Evolutionary conservation across 2,329 filamentous ascomycete genomes (phyloP), one percentile per base, ranked within the genome.

Genomic region (Ophiosphaerella korrae): DNA sequence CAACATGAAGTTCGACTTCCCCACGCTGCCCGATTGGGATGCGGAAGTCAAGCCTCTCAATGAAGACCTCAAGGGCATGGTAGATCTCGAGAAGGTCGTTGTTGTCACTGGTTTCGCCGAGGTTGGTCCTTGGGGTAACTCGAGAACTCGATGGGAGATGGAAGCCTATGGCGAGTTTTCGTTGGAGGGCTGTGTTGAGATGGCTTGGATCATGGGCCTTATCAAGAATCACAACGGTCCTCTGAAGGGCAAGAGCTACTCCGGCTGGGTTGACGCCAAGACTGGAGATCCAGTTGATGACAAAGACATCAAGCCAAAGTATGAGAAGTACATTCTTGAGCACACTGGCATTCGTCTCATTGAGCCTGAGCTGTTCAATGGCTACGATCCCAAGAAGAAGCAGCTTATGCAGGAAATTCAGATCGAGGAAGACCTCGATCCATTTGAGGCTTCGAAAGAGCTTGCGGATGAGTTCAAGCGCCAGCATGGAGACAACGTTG

Each of bases 201-300:
- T 99, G 94, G 92, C 94, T 29, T 99, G 94, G 94, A 91, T 99
- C 75, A 99, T 97, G 93, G 94, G 94, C 70, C 86, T 97, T 53
- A 97, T 99, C 80, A 97, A 93, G 83, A 96, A 99, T 76, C 90
- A 96, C 81, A 97, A 97, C 65, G 94, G 94, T 14, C 87, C 88
- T 29, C 85, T 99, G 74, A 99, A 99, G 81, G 94, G 94, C 73
- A 89, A 96, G 79, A 89, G 89, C 59, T 97, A 99, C 79, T 91
- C 93, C 62, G 94, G 94, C 64, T 99, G 90, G 92, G 90, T 99
- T 52, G 94, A 99, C 70, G 83, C 86, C 72, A 97, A 97, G 84
- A 88, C 90, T 46, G 90, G 90, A 37, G 93, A 97, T 52, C 94
- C 94, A 7, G 92, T 99, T 24, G 93, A 97, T 53, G 94, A 99